Base-by-base conservation (phyloP, 2,329 filamentous ascomycete species). In the Aureobasidium sp. region DNA sequence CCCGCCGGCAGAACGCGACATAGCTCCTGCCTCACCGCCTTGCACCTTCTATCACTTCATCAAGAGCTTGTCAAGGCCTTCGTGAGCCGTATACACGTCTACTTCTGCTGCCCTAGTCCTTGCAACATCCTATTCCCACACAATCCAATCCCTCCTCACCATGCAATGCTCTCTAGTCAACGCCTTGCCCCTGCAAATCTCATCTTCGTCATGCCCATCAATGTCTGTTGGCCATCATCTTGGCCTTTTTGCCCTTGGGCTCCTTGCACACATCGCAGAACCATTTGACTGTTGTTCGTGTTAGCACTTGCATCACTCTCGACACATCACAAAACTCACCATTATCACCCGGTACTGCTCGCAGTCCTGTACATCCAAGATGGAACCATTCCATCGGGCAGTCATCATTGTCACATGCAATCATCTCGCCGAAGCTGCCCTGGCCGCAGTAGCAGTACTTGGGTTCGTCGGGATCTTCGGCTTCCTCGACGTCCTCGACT, bases 321-420 rank as follows among this genome's bases (percentile, higher is more conserved):
- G n/a, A 21, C 4, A 19, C 1, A 25, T n/a, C 31, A 2, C 25
- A 3, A 15, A 13, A 69, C 68, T 65, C 60, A 69, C 74, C 70
- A 29, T 79, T 80, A 62, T 81, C 80, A 50, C 77, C 76, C 0
- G 84, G 84, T 65, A 84, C 80, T 65, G 81, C 79, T 45, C 79
- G 82, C 67, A 87, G 73, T 21, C 82, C 81, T 55, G 85, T 82
- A 66, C 84, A 87, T 42, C 79, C 81, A 70, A 85, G 78, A 75
- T 87, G 84, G 71, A 87, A 87, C 84, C 84, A 87, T 69, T 87
- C 83, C 64, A 82, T 80, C 13, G 80, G 78, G 72, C 84, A 87
- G 60, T 78, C 75, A 38, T 84, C 81, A 68, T 86, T 86, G 69
- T 87, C 84, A 67, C 84, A 87, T 13, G 82, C 84, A 42, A 87